Evolutionary conservation across 2,329 filamentous ascomycete species (phyloP), one percentile per base, ranked within the genome.

Genomic region (Diaporthe citrichinensis): DNA sequence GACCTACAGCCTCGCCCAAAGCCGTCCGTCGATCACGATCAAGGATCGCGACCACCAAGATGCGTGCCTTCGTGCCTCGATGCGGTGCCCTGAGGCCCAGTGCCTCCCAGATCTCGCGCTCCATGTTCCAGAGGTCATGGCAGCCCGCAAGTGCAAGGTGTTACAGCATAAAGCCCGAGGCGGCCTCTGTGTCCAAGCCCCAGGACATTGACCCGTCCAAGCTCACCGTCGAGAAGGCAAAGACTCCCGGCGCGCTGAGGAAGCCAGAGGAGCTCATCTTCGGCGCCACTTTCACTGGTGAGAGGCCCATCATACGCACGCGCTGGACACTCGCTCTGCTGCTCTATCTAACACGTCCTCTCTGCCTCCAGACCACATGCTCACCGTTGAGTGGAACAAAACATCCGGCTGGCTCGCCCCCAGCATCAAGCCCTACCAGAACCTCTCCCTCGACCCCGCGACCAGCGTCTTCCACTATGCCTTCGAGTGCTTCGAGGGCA

Each of bases 391-490:
- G 88, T 99, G 97, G 97, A 96, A 94, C 73, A 91, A 95, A 76
- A 87, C 90, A 67, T 88, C 94, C 79, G 97, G 96, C 84, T 98
- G 97, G 97, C 87, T 93, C 57, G 86, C 92, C 20, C 95, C 96
- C 75, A 90, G 91, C 78, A 98, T 99, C 83, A 92, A 91, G 25
- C 97, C 97, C 28, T 98, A 98, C 89, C 95, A 98, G 86, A 98
- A 98, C 87, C 94, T 99, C 80, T 96, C 94, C 61, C 93, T 99
- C 81, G 97, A 98, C 85, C 97, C 97, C 36, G 95, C 97, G 58
- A 97, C 95, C 46, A 98, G 96, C 87, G 97, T 98, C 78, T 96
- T 99, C 87, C 97, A 99, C 90, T 99, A 99, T 86, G 97, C 95
- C 67, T 98, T 98, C 83, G 95, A 97, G 85, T 97, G 94, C 84